Conservation (phyloP, 225 moss, liverwort and hornwort species). For the Thuidium tamariscinum region DNA sequence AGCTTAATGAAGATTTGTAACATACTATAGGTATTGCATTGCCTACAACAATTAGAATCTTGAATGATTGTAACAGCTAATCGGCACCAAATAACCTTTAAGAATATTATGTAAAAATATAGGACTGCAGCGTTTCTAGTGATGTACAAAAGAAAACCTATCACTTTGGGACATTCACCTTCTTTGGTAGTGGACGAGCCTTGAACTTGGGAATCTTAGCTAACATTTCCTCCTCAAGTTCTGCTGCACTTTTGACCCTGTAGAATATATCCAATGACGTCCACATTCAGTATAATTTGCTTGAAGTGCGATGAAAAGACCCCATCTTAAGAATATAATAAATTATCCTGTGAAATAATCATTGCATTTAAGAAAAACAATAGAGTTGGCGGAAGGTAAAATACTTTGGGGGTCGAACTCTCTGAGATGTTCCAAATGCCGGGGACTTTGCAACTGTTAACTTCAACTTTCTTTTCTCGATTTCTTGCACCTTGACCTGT, state of each 20-base stretch:
- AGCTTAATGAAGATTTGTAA: not conserved
- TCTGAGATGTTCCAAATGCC: slow-evolving; percentile 62
- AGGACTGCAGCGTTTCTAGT: not conserved
- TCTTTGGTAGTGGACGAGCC: slow-evolving; percentile 76
- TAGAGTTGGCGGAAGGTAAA: not conserved
- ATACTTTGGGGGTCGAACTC: slow-evolving; percentile 50
- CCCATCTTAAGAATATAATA: not conserved
- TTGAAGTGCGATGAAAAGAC: not conserved
- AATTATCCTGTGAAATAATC: not conserved
- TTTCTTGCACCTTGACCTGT: slow-evolving; percentile 8
- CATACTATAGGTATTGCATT: not conserved
- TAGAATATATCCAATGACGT: not conserved
- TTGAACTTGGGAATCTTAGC: slow-evolving; percentile 84
- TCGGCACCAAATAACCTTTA: not conserved
- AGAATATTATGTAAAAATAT: not conserved
- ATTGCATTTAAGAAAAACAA: not conserved
- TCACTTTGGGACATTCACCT: slow-evolving; percentile 29
- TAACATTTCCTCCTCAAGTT: slow-evolving; percentile 80
- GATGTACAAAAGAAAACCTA: not conserved
- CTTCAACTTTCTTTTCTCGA: slow-evolving; percentile 53
- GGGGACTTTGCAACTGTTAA: slow-evolving; percentile 72
- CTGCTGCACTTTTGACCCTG: slow-evolving; percentile 79
- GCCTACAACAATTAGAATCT: not conserved
- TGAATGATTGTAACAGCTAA: not conserved
- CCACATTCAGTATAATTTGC: not conserved